Conservation (phyloP, 2,329 filamentous ascomycete species). For the Chrysosporium keratinophilum region DNA sequence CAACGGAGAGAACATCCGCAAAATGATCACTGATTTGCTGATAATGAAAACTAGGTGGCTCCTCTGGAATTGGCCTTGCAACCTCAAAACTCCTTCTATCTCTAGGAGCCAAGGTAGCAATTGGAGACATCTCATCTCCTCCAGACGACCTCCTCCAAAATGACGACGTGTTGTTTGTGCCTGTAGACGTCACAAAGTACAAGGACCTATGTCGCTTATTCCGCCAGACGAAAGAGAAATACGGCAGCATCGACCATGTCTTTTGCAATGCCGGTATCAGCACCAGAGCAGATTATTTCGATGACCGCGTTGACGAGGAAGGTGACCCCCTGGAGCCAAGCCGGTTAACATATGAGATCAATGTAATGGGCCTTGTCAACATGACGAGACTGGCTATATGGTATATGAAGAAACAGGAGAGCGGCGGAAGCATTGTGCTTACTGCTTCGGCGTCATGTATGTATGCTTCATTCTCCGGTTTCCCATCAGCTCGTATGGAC, state of each 20-base stretch:
- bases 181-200: conserved; percentile 44
- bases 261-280: conserved; percentile 49
- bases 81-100: conserved; percentile 44
- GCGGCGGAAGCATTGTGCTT: conserved; percentile 46
- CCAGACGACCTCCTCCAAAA: conserved; percentile 27
- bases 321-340: conserved; percentile 42
- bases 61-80: conserved; percentile 51
- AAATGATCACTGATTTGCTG: background rate
- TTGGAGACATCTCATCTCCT: conserved; percentile 42
- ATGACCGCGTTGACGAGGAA: conserved; percentile 40
- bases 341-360: conserved; percentile 40
- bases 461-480: background rate
- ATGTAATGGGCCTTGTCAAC: conserved; percentile 42
- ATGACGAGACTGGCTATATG: conserved; percentile 42
- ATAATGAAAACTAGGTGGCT: conserved; percentile 37
- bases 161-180: conserved; percentile 27
- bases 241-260: conserved; percentile 39
- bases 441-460: conserved; percentile 40
- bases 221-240: conserved; percentile 37
- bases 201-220: conserved; percentile 43
- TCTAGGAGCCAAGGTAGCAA: conserved; percentile 46
- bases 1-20: background rate
- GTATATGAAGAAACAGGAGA: conserved; percentile 41
- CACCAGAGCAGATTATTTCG: conserved; percentile 40
- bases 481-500: background rate